Conservation (phyloP, 2,329 filamentous ascomycete genomes). For the Colletotrichum salicis region DNA sequence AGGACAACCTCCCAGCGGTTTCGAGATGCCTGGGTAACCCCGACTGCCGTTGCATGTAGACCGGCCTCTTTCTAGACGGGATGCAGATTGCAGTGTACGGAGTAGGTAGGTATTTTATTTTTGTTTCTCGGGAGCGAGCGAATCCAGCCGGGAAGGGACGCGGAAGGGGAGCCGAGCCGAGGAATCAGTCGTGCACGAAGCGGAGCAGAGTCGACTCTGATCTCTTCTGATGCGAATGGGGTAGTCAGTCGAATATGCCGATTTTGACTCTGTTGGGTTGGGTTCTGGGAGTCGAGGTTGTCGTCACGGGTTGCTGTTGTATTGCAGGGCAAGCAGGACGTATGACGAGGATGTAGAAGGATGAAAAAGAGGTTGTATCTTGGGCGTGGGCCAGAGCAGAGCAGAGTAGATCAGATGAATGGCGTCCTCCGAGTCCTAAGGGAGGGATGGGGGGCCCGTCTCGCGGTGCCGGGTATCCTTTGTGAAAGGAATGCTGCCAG, state of each 20-base stretch:
- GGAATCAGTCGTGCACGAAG: slow-evolving; percentile 1
- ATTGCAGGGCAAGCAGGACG: neutral
- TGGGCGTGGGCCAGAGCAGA: slow-evolving; percentile 9
- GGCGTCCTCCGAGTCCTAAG: slow-evolving; percentile 13
- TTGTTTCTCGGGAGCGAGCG: slow-evolving; percentile 28
- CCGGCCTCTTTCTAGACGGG: slow-evolving; percentile 20
- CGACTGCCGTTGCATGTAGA: slow-evolving; percentile 60
- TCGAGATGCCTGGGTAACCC: slow-evolving; percentile 52
- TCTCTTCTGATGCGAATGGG: neutral
- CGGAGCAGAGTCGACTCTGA: neutral
- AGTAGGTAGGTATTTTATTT: neutral
- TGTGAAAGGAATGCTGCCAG: slow-evolving; percentile 27
- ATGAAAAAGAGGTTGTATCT: slow-evolving; percentile 11
- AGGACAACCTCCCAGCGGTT: slow-evolving; percentile 45
- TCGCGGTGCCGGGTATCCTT: neutral
- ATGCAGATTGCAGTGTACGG: neutral
- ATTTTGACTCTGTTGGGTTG: neutral
- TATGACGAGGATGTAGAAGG: neutral
- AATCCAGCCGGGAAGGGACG: slow-evolving; percentile 7
- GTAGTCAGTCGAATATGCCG: neutral
- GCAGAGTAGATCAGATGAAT: slow-evolving; percentile 34
- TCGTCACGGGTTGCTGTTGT: slow-evolving; percentile 3
- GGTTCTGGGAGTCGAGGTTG: neutral
- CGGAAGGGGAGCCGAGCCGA: neutral
- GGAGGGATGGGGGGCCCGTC: slow-evolving; percentile 19